These are phyloP conservation scores for Imleria badia DNA, from an alignment of 768 basidiomycete genomes.

Conservation along the genomic window DNA sequence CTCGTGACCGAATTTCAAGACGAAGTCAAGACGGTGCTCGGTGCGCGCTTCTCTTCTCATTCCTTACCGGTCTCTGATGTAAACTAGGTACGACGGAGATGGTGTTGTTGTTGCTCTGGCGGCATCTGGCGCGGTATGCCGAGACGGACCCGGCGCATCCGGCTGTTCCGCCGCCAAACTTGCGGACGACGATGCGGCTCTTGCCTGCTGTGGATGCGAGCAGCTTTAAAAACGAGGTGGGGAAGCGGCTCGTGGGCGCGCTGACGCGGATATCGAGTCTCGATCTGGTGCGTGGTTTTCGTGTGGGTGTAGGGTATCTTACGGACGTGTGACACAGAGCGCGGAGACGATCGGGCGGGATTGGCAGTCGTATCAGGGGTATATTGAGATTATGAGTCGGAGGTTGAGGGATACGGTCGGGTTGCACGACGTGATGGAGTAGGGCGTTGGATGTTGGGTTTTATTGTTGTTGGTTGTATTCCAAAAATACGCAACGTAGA, in stretches of 20 bases:
- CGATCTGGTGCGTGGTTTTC: slow-evolving; percentile 43
- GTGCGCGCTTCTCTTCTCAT: slow-evolving; percentile 30
- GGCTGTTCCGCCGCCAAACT: slow-evolving; percentile 24
- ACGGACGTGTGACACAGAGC: slow-evolving; percentile 32
- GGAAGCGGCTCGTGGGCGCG: slow-evolving; percentile 52
- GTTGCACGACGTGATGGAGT: slow-evolving; percentile 42
- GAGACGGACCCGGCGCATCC: slow-evolving; percentile 27
- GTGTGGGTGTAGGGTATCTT: slow-evolving; percentile 5
- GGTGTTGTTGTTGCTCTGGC: slow-evolving; percentile 76
- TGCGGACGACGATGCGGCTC: slow-evolving; percentile 53
- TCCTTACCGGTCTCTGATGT: neutral
- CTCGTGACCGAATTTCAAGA: slow-evolving; percentile 41
- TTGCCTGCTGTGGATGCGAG: slow-evolving; percentile 57
- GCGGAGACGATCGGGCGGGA: slow-evolving; percentile 47
- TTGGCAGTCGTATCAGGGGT: slow-evolving; percentile 64
- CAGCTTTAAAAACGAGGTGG: slow-evolving; percentile 56
- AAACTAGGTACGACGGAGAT: slow-evolving; percentile 68
- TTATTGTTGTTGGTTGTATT: neutral
- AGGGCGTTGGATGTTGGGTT: too few relatives aligned
- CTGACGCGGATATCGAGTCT: slow-evolving; percentile 54
- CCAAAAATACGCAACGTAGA: neutral
- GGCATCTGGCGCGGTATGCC: slow-evolving; percentile 71
- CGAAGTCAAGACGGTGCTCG: slow-evolving; percentile 54
- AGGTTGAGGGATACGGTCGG: slow-evolving; percentile 65
- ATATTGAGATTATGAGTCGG: slow-evolving; percentile 74